These are phyloP conservation scores for Fusarium verticillioides DNA, from an alignment of 2,329 filamentous ascomycete genomes.

Conservation along the genomic window DNA sequence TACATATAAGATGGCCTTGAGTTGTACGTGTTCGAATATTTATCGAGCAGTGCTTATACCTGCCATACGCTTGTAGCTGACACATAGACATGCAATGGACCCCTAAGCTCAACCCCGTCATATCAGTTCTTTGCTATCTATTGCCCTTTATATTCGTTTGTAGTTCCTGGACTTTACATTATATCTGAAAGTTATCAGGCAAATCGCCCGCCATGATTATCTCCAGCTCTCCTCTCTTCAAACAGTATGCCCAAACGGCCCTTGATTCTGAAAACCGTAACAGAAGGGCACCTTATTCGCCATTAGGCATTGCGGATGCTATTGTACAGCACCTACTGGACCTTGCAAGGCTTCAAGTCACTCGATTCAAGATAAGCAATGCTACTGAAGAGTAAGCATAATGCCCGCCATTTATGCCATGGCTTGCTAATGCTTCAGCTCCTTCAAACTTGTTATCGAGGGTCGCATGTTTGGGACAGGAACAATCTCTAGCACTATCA, in stretches of 20 bases:
- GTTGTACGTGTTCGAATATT: not conserved
- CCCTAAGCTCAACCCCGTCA: not conserved
- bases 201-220: constrained; percentile 36
- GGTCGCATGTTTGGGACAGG: constrained; percentile 47
- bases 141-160: not conserved
- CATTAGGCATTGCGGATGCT: constrained; percentile 40
- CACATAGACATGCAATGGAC: not conserved
- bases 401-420: not conserved
- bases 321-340: constrained; percentile 46
- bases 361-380: constrained; percentile 46
- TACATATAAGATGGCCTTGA: not conserved
- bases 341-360: constrained; percentile 44
- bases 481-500: constrained; percentile 46
- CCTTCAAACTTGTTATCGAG: constrained; percentile 46
- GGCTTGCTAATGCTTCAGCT: constrained; percentile 34
- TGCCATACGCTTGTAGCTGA: constrained; percentile 3
- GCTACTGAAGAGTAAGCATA: constrained; percentile 46
- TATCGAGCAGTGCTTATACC: constrained; percentile 14
- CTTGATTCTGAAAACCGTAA: constrained; percentile 13
- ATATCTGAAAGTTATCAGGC: no score
- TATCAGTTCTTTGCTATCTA: not conserved
- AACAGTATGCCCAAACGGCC: constrained; percentile 37
- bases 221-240: constrained; percentile 42
- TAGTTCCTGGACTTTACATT: not conserved
- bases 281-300: constrained; percentile 4